Conservation (phyloP, 208 protist genomes). For the Lotmaria passim region DNA sequence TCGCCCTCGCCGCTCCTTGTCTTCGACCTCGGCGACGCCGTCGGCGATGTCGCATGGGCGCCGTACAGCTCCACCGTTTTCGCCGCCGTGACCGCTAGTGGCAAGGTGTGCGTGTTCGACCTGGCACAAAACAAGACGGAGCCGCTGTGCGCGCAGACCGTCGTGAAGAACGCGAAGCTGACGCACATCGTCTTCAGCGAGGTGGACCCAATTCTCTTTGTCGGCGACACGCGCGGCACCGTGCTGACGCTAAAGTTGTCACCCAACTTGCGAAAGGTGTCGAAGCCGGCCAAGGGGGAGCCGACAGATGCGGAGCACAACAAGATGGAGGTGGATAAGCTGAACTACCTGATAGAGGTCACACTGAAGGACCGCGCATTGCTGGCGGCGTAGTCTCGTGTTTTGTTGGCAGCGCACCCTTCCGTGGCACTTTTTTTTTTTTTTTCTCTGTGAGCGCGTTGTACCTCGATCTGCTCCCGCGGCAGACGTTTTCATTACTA, state of each 20-base stretch:
- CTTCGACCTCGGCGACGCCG: slow-evolving; percentile 96
- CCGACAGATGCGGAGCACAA: slow-evolving; percentile 37
- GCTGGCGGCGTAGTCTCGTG: slow-evolving; percentile 45
- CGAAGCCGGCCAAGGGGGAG: slow-evolving; percentile 83
- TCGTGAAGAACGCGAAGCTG: slow-evolving; percentile 97
- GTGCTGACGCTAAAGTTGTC: slow-evolving; percentile 96
- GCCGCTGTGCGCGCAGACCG: slow-evolving; percentile 95
- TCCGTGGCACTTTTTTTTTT: no score
- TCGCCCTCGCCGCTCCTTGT: slow-evolving; percentile 87
- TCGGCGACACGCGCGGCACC: slow-evolving; percentile 96
- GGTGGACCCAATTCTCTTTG: slow-evolving; percentile 92
- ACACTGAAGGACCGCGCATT: slow-evolving; percentile 92
- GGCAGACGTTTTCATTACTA: neutral
- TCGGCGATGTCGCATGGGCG: slow-evolving; percentile 96
- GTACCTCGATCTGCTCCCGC: neutral
- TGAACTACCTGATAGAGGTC: slow-evolving; percentile 89
- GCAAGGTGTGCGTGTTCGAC: slow-evolving; percentile 94
- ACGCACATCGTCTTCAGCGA: slow-evolving; percentile 96
- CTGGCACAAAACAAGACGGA: slow-evolving; percentile 95
- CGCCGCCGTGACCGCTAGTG: slow-evolving; percentile 95
- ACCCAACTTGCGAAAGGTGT: slow-evolving; percentile 93
- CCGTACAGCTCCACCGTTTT: slow-evolving; percentile 98
- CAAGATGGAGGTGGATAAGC: slow-evolving; percentile 89
- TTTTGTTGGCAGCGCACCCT: no score
- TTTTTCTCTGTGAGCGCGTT: no score